phyloP scores from a whole-genome alignment of 2,329 filamentous ascomycete species.

The Aspergillus ochraceoroseus region DNA sequence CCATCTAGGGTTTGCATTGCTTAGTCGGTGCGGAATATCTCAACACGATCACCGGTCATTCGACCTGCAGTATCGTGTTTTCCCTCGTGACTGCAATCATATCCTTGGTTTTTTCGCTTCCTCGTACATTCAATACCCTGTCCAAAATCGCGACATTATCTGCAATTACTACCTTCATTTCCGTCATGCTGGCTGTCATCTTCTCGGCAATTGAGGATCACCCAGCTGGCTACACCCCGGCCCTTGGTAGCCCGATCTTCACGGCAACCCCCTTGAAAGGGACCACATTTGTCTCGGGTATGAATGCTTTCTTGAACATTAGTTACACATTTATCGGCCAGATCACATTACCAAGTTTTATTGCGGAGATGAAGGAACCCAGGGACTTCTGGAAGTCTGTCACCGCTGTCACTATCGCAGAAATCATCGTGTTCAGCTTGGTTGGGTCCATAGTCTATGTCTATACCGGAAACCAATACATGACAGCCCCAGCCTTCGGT shows the following conservation, averaged over 20 bases:
- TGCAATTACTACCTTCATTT: constrained; percentile 83
- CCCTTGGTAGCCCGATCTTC: constrained; percentile 61
- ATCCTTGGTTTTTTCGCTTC: constrained; percentile 73
- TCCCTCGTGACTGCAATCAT: constrained; percentile 68
- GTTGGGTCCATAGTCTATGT: constrained; percentile 77
- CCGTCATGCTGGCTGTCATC: constrained; percentile 75
- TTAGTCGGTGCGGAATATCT: constrained; percentile 80
- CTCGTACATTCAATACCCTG: constrained; percentile 76
- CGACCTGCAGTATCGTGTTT: constrained; percentile 74
- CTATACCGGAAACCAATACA: constrained; percentile 87
- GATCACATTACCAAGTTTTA: constrained; percentile 89
- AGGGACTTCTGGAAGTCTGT: constrained; percentile 89
- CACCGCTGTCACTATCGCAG: constrained; percentile 82
- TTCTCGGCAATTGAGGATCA: constrained; percentile 73
- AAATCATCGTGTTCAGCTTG: constrained; percentile 78
- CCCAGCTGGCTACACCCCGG: constrained; percentile 61
- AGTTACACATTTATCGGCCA: constrained; percentile 95
- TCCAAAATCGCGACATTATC: constrained; percentile 74
- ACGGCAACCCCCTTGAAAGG: constrained; percentile 62
- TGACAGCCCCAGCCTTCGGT: constrained; percentile 80
- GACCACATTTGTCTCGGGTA: constrained; percentile 74
- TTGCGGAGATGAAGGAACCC: constrained; percentile 80
- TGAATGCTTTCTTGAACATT: constrained; percentile 91
- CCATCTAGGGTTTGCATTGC: constrained; percentile 65
- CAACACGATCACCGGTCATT: constrained; percentile 75